phyloP scores from a whole-genome alignment of 2,329 filamentous ascomycete species.

The Sclerotinia subarctica region DNA sequence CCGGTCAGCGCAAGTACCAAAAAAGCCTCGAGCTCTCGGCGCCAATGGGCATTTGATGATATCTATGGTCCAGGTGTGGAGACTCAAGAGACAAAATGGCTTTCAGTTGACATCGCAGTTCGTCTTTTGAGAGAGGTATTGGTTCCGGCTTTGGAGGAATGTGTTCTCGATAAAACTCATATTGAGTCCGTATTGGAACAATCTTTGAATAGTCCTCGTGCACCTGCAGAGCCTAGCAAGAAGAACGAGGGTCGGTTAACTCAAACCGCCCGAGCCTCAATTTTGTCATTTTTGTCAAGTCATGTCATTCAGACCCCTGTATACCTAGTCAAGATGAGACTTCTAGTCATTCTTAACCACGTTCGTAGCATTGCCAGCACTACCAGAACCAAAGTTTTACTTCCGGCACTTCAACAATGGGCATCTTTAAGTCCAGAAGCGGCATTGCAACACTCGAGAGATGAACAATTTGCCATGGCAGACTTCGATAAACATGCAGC shows the following conservation, averaged over 20 bases:
- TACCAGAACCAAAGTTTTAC: constrained; percentile 69
- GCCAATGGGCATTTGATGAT: constrained; percentile 56
- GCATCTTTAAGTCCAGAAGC: constrained; percentile 51
- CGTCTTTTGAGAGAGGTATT: constrained; percentile 65
- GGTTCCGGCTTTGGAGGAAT: constrained; percentile 79
- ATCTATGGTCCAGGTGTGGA: constrained; percentile 61
- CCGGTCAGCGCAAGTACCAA: constrained; percentile 41
- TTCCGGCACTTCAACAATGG: constrained; percentile 74
- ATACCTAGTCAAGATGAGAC: constrained; percentile 62
- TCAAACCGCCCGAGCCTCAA: constrained; percentile 58
- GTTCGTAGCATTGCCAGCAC: constrained; percentile 68
- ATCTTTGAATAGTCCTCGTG: constrained; percentile 53
- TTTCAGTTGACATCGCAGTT: constrained; percentile 55
- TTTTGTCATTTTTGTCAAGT: constrained; percentile 70
- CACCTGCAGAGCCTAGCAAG: constrained; percentile 41
- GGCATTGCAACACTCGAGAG: constrained; percentile 48
- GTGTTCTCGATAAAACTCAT: constrained; percentile 72
- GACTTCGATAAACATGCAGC: constrained; percentile 54
- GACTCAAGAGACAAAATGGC: constrained; percentile 50
- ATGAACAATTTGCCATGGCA: constrained; percentile 46
- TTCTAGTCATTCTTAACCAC: constrained; percentile 70
- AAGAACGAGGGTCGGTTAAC: constrained; percentile 49
- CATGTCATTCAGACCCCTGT: constrained; percentile 70
- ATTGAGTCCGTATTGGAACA: constrained; percentile 62
- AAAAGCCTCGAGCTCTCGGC: constrained; percentile 41